Evolutionary conservation across 306 rosid species (phyloP), one percentile per base, ranked within the genome.

Genomic region (Geum urbanum): DNA sequence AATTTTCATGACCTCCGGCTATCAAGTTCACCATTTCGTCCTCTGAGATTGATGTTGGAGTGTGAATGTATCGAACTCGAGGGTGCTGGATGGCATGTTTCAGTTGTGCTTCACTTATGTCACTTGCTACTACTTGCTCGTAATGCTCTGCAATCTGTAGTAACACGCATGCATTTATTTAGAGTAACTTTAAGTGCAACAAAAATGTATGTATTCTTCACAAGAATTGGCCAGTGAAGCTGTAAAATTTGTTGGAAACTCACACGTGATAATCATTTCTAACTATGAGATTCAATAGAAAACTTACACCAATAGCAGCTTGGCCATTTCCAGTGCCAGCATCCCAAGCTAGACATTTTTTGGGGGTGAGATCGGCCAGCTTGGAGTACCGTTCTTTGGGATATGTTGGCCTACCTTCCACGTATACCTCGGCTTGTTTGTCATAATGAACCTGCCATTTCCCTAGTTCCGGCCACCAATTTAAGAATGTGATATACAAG

Each of bases 261-360:
- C 37, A 32, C 37, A 32, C 2, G 37, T 32, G 3, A 32, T 32
- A 32, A 32, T 32, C 37, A 2, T 32, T 32, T 32, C 37, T 32
- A 32, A 32, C 37, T 32, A 32, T 32, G 37, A 32, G 37, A 32
- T 32, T 32, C 37, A 12, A 54, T 18, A 44, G 8, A 2, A 16
- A 43, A 70, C 77, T 69, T 15, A 81, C 85, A n/a, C 79, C 79
- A 41, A 78, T 15, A 78, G 86, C 83, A 22, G 83, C 83, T 63
- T 82, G 83, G 73, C 86, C 83, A 16, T 71, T 82, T 69, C 80
- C 83, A 18, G 83, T 78, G 66, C 83, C 83, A 24, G 63, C 81
- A 44, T 82, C 86, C 76, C 83, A 82, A 58, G 86, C 86, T 24
- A 82, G 53, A 13, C 58, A 35, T 65, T 66, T 82, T 60, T 49